Evolutionary conservation across 495 filamentous ascomycete species (phyloP), one percentile per base, ranked within the genome.

Genomic region (Aspergillus asperescens): DNA sequence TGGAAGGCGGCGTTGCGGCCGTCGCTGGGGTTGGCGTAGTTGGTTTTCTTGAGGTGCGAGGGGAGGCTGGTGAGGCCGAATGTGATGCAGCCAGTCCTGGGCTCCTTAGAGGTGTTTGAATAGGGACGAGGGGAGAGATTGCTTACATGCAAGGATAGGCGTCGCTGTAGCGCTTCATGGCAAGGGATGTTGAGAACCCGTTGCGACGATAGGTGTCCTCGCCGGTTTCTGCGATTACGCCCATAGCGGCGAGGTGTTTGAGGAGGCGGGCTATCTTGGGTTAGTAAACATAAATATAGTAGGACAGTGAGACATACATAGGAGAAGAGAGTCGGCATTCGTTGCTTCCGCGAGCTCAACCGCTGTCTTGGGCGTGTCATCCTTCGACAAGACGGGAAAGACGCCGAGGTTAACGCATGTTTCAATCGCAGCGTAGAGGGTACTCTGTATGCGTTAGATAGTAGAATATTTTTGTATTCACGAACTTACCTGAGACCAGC

Each of bases 211-310:
- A 82, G 18, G 67, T 66, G 51, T 79, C 66, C 3, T 57, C 42
- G 1, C 66, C 72, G 12, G 65, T 71, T 54, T 81, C 72, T 5
- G 40, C 34, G 34, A 82, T 64, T 31, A 75, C 63, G 6, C 72
- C 74, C 71, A 78, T 77, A 42, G 78, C 72, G 9, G 67, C 69
- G 0, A 81, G 52, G 41, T 82, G 77, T 51, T 70, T 72, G 48
- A 81, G 56, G 24, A 78, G 57, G 6, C 72, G 71, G 35, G 62
- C 63, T 68, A 13, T 7, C 3, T 3, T 10, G n/a, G n/a, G 25
- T 46, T 40, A 25, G 23, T 22, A 28, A 4, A n/a, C 24, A 1
- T 16, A 15, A n/a, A 23, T 16, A 28, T 12, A 23, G 16, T 12
- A 20, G 29, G 20, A 32, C n/a, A 38, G 32, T 28, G 12, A 7